These are phyloP conservation scores for Mrakia gelida DNA, from an alignment of 768 basidiomycete species.

Conservation along the genomic window DNA sequence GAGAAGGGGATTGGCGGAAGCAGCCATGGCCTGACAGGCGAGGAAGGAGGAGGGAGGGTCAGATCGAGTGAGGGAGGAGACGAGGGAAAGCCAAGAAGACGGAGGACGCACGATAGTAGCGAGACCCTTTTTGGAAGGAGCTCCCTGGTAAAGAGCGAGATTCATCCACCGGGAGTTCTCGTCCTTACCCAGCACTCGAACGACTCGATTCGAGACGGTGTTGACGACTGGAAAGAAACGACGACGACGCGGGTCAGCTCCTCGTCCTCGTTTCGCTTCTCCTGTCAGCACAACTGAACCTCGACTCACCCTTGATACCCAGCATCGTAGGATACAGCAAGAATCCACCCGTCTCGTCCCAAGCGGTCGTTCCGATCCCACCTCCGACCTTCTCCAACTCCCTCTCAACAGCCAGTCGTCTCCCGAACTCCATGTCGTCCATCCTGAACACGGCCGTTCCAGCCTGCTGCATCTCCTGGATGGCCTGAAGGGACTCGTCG, in stretches of 20 bases:
- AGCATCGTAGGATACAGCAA: conserved; percentile 87
- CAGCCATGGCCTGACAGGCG: conserved; percentile 74
- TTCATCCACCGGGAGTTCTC: conserved; percentile 88
- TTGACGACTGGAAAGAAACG: conserved; percentile 69
- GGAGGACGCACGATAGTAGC: conserved; percentile 63
- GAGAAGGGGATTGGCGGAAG: conserved; percentile 90
- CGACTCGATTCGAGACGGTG: conserved; percentile 86
- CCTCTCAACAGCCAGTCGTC: conserved; percentile 84
- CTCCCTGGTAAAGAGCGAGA: conserved; percentile 84
- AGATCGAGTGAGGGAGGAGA: background rate
- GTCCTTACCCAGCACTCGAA: conserved; percentile 82
- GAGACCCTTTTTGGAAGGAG: conserved; percentile 77
- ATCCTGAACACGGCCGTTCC: conserved; percentile 86
- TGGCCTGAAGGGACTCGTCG: conserved; percentile 85
- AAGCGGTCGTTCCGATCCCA: conserved; percentile 67
- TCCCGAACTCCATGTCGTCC: conserved; percentile 99
- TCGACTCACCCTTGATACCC: conserved; percentile 79
- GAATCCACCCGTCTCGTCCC: conserved; percentile 97
- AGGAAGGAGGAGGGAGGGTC: conserved; percentile 19
- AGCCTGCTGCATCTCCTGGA: conserved; percentile 98
- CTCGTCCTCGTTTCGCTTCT: no score
- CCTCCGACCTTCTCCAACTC: conserved; percentile 67
- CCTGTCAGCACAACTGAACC: background rate
- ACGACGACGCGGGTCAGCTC: background rate
- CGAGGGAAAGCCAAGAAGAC: background rate